phyloP scores from a whole-genome alignment of 1,139 yeast species.

The Spencermartinsiella ligniputridi region DNA sequence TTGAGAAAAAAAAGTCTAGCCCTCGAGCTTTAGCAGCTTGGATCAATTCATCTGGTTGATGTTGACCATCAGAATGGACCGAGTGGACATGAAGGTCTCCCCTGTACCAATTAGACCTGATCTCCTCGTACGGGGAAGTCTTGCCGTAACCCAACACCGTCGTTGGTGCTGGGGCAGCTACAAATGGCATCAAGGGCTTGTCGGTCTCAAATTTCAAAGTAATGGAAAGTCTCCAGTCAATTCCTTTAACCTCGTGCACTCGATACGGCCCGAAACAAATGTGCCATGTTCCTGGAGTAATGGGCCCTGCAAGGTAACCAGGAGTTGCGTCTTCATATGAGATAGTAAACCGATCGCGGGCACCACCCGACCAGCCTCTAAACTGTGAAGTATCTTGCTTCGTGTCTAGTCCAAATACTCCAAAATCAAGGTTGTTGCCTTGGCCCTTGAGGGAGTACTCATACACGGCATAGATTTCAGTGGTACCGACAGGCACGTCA shows the following conservation, averaged over 20 bases:
- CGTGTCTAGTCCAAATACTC: slow-evolving; percentile 11
- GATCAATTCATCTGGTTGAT: slow-evolving; percentile 9
- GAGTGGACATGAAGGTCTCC: slow-evolving; percentile 19
- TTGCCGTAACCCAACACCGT: background rate
- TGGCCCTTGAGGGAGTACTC: slow-evolving; percentile 5
- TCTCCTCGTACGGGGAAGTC: background rate
- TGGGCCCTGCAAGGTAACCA: slow-evolving; percentile 16
- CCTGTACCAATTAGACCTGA: slow-evolving; percentile 10
- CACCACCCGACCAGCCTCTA: slow-evolving; percentile 17
- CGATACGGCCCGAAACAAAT: slow-evolving; percentile 1
- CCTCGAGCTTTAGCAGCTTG: slow-evolving; percentile 4
- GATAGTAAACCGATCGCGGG: slow-evolving; percentile 10
- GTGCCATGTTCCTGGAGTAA: slow-evolving; percentile 14
- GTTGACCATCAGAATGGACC: slow-evolving; percentile 15
- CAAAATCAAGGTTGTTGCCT: slow-evolving; percentile 13
- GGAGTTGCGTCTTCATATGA: slow-evolving; percentile 15
- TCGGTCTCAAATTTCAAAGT: slow-evolving; percentile 6
- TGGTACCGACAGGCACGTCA: slow-evolving; percentile 14
- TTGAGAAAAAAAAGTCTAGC: slow-evolving; percentile 16
- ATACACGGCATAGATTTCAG: slow-evolving; percentile 9
- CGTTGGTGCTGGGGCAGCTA: slow-evolving; percentile 11
- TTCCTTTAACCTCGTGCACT: background rate
- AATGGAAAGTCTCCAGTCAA: background rate
- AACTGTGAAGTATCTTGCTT: slow-evolving; percentile 8
- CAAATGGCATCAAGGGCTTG: background rate